Evolutionary conservation across 495 filamentous ascomycete genomes (phyloP).

Genomic region (Lophiostoma macrostomum): DNA sequence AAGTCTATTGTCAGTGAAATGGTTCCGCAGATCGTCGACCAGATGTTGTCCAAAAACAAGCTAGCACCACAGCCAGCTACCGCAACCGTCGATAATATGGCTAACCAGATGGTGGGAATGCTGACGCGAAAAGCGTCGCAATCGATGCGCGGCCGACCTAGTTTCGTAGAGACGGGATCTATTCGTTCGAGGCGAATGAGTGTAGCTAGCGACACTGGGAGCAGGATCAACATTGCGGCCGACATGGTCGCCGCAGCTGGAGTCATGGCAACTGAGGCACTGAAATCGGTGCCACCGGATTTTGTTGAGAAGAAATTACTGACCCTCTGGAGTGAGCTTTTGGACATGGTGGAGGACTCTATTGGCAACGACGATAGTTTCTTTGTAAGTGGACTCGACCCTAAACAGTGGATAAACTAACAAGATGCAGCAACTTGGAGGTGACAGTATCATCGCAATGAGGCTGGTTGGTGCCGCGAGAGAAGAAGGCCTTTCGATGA

Average conservation of each 20-base stretch:
- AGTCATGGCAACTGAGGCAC: constrained; percentile 24
- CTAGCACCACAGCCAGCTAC: not conserved
- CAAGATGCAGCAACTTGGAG: constrained; percentile 18
- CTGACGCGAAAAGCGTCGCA: constrained; percentile 18
- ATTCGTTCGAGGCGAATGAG: constrained; percentile 19
- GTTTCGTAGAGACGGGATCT: constrained; percentile 16
- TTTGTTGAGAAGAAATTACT: constrained; percentile 30
- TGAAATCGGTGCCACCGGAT: constrained; percentile 25
- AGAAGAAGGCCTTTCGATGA: constrained; percentile 29
- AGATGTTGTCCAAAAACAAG: constrained; percentile 17
- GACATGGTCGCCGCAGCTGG: constrained; percentile 29
- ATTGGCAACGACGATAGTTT: constrained; percentile 25
- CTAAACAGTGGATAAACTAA: not conserved
- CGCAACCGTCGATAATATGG: constrained; percentile 12
- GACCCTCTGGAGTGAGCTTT: constrained; percentile 24
- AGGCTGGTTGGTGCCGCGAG: constrained; percentile 22
- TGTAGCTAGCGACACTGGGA: constrained; percentile 19
- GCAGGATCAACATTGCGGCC: constrained; percentile 22
- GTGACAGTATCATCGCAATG: constrained; percentile 31
- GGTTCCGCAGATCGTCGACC: constrained; percentile 26
- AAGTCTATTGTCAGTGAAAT: constrained; percentile 24
- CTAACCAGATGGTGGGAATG: constrained; percentile 23
- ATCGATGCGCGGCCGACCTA: constrained; percentile 14
- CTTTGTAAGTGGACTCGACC: constrained; percentile 8
- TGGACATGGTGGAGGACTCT: constrained; percentile 29